Conservation (phyloP, 2,329 filamentous ascomycete species). For the Alternaria metachromatica region DNA sequence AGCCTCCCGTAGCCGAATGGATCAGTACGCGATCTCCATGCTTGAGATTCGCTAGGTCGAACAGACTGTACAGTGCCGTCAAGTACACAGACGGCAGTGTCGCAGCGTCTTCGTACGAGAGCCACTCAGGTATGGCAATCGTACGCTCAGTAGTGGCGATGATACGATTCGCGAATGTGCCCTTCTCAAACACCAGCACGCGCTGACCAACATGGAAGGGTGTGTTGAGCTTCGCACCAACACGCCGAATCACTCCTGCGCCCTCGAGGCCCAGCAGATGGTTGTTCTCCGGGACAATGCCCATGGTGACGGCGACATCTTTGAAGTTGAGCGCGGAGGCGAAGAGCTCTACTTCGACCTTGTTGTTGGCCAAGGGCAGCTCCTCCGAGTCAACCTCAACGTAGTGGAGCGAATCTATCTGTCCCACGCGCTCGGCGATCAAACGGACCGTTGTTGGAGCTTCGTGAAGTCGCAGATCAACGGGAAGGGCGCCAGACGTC, state of each 20-base stretch:
- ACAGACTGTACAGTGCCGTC: conserved; percentile 11
- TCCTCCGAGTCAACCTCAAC: conserved; percentile 1
- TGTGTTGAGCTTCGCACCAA: too few relatives aligned
- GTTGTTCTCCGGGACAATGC: conserved; percentile 30
- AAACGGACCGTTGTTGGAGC: conserved; percentile 2
- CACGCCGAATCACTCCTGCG: too few relatives aligned
- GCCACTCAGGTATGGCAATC: too few relatives aligned
- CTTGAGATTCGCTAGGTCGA: conserved; percentile 1
- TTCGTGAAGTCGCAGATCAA: neutral
- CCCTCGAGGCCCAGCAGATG: conserved; percentile 15
- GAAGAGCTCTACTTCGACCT: conserved; percentile 25
- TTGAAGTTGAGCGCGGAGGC: conserved; percentile 11
- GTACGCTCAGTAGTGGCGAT: too few relatives aligned
- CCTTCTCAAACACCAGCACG: too few relatives aligned
- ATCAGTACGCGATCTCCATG: conserved; percentile 32
- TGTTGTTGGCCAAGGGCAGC: conserved; percentile 12
- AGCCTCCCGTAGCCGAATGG: conserved; percentile 30
- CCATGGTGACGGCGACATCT: conserved; percentile 24
- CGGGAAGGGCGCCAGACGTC: neutral
- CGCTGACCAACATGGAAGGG: too few relatives aligned
- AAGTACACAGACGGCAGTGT: conserved; percentile 9
- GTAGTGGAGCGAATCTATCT: conserved; percentile 15
- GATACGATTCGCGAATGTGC: too few relatives aligned
- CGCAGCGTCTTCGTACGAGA: neutral
- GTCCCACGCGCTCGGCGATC: conserved; percentile 14